Conservation (phyloP, 805 yeast genomes). For the Cyberlindnera euphorbiae region DNA sequence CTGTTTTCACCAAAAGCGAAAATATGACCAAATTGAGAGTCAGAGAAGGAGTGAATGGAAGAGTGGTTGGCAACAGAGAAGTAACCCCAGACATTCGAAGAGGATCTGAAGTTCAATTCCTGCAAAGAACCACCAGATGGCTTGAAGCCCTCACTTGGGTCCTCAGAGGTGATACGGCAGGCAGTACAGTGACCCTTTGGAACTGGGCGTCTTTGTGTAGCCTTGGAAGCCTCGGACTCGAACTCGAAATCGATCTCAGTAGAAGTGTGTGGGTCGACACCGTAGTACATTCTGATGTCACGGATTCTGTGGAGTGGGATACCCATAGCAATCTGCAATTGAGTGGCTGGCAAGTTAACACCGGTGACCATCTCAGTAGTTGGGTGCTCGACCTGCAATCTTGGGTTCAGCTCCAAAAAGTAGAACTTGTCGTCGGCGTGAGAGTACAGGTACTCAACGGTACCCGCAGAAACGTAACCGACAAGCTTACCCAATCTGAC, state of each 20-base stretch:
- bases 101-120: constrained; percentile 93
- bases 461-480: constrained; percentile 99
- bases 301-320: constrained; percentile 91
- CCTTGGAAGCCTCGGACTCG: constrained; percentile 61
- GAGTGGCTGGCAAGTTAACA: constrained; percentile 97
- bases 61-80: constrained; percentile 96
- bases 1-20: constrained; percentile 99
- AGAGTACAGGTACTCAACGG: constrained; percentile 95
- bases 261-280: constrained; percentile 91
- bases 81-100: constrained; percentile 99
- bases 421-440: constrained; percentile 92
- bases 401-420: constrained; percentile 94
- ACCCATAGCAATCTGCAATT: constrained; percentile 99
- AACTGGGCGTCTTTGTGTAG: constrained; percentile 83
- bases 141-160: constrained; percentile 98
- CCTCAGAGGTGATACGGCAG: constrained; percentile 98
- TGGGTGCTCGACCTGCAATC: constrained; percentile 99
- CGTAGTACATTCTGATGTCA: constrained; percentile 89
- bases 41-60: constrained; percentile 95
- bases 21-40: constrained; percentile 98
- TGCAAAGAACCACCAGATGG: constrained; percentile 97
- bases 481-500: constrained; percentile 94
- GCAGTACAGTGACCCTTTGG: constrained; percentile 99
- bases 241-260: constrained; percentile 91
- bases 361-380: constrained; percentile 99